Base-by-base conservation (phyloP, 768 basidiomycete genomes). In the Collybia mongolica region DNA sequence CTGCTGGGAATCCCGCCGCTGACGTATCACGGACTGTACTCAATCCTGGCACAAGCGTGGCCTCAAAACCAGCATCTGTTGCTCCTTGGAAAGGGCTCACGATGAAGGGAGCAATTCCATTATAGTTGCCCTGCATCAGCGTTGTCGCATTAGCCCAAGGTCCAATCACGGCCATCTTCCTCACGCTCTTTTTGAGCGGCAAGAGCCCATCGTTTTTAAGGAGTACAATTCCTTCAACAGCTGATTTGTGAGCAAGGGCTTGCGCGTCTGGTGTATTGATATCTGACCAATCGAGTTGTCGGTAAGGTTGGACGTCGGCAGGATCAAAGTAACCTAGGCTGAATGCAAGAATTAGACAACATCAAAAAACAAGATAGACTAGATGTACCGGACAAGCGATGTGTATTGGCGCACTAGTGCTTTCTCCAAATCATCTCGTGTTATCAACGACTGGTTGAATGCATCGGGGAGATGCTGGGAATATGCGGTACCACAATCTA, bases 171-270 rank as follows among this genome's bases (percentile, higher is more conserved):
- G 81, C 83, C 15, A 88, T 60, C 6, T 69, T 77, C 49, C 74
- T 78, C 49, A 75, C 63, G 0, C 65, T 68, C 0, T 60, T 58
- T 19, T 72, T 66, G 38, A 86, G 67, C 2, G 84, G 85, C 2
- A 88, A 67, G 5, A 72, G 74, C 11, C 76, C 77, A 50, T 84
- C 80, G 57, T 86, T 88, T 69, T 86, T 86, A 12, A 86, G 67
- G 5, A 86, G 69, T 15, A 81, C 80, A 2, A 82, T 72, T 17
- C 81, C 79, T 58, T 81, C 77, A 3, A 74, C 63, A 3, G 81
- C 81, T 19, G 77, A 78, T 47, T 69, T 67, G 56, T 77, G 65
- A 2, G 81, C 81, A 12, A 84, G 70, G 12, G 68, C 58, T 52
- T 77, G 78, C 1, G 81, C 72, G 4, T 60, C 43, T 3, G 74